phyloP scores from a whole-genome alignment of 306 rosid species.

The Pachyrhizus erosus region DNA sequence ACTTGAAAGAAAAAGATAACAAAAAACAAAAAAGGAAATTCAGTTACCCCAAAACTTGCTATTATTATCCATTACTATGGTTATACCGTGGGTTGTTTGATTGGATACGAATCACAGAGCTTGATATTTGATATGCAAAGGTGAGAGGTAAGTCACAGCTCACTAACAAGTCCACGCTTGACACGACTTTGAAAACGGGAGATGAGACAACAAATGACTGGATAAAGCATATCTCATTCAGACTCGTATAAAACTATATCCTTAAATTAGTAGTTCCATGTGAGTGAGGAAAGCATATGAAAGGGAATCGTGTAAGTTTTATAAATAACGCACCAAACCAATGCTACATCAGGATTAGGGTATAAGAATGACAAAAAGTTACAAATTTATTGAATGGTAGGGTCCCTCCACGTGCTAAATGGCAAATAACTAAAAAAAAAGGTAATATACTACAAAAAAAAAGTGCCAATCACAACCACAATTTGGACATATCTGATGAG shows the following conservation, averaged over 20 bases:
- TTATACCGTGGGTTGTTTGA: too few species aligned
- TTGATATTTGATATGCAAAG: neutral
- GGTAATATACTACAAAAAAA: conserved; percentile 35
- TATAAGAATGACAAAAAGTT: conserved; percentile 23
- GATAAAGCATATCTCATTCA: neutral
- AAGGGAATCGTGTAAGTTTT: neutral
- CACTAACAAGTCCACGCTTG: neutral
- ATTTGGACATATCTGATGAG: conserved; percentile 36
- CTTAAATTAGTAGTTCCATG: conserved; percentile 2
- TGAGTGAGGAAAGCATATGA: neutral
- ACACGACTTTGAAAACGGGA: neutral
- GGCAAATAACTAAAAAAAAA: conserved; percentile 29
- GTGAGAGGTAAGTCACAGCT: neutral
- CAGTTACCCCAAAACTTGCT: too few species aligned
- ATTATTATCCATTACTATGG: too few species aligned
- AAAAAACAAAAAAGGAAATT: too few species aligned
- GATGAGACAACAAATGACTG: neutral
- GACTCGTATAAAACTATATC: neutral
- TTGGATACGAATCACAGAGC: too few species aligned
- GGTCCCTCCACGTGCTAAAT: conserved; percentile 26
- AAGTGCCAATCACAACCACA: conserved; percentile 37
- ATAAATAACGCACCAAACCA: neutral
- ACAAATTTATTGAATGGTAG: conserved; percentile 14
- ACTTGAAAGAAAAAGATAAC: too few species aligned
- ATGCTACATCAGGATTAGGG: neutral